Evolutionary conservation across 75 land plant genomes (phyloP).

Genomic region (Selaginella tamariscina): DNA sequence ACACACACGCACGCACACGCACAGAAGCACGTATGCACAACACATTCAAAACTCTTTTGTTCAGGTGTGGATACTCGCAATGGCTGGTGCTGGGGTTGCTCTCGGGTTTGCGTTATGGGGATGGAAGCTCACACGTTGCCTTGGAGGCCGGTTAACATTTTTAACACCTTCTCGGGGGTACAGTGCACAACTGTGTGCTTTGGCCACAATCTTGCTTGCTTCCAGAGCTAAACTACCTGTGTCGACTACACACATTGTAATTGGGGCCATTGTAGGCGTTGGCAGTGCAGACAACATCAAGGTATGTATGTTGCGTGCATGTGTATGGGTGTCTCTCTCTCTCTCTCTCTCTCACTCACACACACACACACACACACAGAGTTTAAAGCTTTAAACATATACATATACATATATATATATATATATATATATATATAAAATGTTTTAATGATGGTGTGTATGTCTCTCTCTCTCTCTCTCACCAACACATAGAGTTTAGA

Average conservation of each 20-base stretch:
- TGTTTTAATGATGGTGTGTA: too few relatives aligned
- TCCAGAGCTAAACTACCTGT: slow-evolving; percentile 12
- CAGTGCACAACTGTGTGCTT: slow-evolving; percentile 22
- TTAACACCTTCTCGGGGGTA: slow-evolving; percentile 22
- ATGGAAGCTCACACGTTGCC: slow-evolving; percentile 22
- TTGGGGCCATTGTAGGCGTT: slow-evolving; percentile 25
- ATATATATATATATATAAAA: too few relatives aligned
- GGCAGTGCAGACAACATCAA: slow-evolving; percentile 18
- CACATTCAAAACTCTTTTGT: background rate
- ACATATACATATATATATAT: too few relatives aligned
- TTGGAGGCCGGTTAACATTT: slow-evolving; percentile 18
- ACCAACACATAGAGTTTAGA: too few relatives aligned
- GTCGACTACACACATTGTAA: slow-evolving; percentile 20
- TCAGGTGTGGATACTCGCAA: slow-evolving; percentile 19
- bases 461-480: too few relatives aligned
- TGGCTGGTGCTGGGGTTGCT: slow-evolving; percentile 18
- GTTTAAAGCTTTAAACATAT: too few relatives aligned
- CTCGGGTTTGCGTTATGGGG: slow-evolving; percentile 23
- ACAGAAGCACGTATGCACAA: background rate
- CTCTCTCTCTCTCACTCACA: background rate
- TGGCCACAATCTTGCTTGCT: slow-evolving; percentile 18
- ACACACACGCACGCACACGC: background rate
- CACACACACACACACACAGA: too few relatives aligned
- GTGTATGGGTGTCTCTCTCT: background rate
- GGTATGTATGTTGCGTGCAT: too few relatives aligned